Percentiles rank a stretch among this genome's conserved stretches.
phyloP scores from a whole-genome alignment of 371 early-diverging fungal species.

The Blakeslea trispora region DNA sequence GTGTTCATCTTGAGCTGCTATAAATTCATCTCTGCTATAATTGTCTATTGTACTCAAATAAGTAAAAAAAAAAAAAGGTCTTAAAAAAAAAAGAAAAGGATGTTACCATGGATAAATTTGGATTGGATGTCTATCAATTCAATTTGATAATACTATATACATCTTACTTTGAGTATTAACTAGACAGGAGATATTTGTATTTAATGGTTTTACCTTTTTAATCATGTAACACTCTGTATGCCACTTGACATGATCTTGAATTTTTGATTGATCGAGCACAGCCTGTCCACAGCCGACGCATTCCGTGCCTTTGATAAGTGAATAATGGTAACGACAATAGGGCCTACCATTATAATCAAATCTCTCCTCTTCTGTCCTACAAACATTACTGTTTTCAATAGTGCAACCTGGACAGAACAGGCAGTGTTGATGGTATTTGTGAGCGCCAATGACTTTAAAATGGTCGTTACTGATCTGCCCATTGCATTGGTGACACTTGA shows the following conservation, averaged over 20 bases:
- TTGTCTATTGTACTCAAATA: conserved; percentile 1
- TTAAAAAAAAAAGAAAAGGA: neutral
- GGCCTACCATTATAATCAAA: conserved; percentile 83
- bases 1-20: conserved; percentile 25
- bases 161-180: neutral
- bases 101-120: neutral
- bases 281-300: conserved; percentile 90
- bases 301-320: conserved; percentile 74
- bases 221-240: conserved; percentile 97
- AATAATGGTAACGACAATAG: conserved; percentile 93
- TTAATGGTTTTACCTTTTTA: conserved; percentile 57
- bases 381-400: conserved; percentile 6
- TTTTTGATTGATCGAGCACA: conserved; percentile 80
- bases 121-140: conserved; percentile 36
- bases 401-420: conserved; percentile 61
- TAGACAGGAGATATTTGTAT: neutral
- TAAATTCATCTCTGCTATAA: conserved; percentile 11
- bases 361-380: conserved; percentile 49
- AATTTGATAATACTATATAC: conserved; percentile 66
- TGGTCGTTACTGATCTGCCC: conserved; percentile 51
- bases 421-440: conserved; percentile 63
- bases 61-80: neutral
- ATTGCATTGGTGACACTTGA: conserved; percentile 64
- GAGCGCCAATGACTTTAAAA: conserved; percentile 28
- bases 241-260: conserved; percentile 77